Percentiles rank a stretch among this genome's conserved stretches.
Evolutionary conservation across 2,329 filamentous ascomycete species (phyloP).

Genomic region (Tympanopsis confertula): DNA sequence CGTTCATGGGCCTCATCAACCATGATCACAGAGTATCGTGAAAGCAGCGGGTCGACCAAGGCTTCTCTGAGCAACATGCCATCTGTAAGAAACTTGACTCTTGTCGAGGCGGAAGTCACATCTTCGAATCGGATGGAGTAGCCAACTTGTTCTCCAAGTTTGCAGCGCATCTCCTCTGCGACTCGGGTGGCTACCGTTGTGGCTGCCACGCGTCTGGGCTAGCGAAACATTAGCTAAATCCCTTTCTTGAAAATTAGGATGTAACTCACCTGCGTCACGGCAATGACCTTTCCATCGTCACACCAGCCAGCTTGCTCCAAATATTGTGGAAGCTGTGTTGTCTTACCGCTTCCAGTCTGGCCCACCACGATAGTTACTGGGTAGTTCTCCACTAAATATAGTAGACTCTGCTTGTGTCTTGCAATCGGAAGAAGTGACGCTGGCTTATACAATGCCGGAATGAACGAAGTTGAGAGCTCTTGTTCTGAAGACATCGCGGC

Average conservation of each 20-base stretch:
- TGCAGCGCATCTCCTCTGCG: slow-evolving; percentile 77
- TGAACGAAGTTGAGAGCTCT: slow-evolving; percentile 46
- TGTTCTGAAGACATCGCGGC: slow-evolving; percentile 30
- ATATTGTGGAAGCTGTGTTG: slow-evolving; percentile 89
- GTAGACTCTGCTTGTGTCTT: slow-evolving; percentile 64
- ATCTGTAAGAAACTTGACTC: slow-evolving; percentile 92
- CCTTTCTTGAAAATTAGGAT: neutral
- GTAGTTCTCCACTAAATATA: slow-evolving; percentile 77
- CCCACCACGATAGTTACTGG: slow-evolving; percentile 83
- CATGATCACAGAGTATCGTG: slow-evolving; percentile 91
- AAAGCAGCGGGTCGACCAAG: slow-evolving; percentile 80
- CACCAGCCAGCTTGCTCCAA: slow-evolving; percentile 85
- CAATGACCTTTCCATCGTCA: slow-evolving; percentile 69
- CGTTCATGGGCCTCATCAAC: slow-evolving; percentile 94
- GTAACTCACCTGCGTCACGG: slow-evolving; percentile 69
- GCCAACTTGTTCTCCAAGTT: slow-evolving; percentile 80
- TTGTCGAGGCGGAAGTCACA: slow-evolving; percentile 74
- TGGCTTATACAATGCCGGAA: slow-evolving; percentile 79
- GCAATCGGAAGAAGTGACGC: slow-evolving; percentile 75
- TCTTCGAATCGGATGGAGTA: slow-evolving; percentile 92
- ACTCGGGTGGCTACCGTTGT: slow-evolving; percentile 82
- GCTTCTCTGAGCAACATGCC: slow-evolving; percentile 84
- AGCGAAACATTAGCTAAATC: neutral
- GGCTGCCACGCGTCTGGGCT: slow-evolving; percentile 83
- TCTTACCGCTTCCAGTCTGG: slow-evolving; percentile 90